phyloP scores from a whole-genome alignment of 2,329 filamentous ascomycete genomes.

The Penicillium hordei region DNA sequence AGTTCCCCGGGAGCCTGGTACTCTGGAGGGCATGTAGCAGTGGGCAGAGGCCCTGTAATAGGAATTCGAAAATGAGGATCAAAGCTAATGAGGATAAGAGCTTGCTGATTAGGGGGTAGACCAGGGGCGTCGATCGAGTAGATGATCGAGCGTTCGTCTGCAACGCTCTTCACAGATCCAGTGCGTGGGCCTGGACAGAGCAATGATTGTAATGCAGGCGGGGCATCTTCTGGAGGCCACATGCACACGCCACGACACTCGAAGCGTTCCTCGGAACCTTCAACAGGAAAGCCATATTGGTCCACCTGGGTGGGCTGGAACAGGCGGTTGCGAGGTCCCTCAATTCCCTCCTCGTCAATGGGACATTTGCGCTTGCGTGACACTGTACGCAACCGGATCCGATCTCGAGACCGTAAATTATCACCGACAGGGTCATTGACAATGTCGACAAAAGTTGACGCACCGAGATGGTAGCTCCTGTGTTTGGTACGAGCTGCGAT shows the following conservation, averaged over 20 bases:
- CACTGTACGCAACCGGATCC: slow-evolving; percentile 43
- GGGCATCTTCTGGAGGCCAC: slow-evolving; percentile 45
- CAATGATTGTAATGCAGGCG: slow-evolving; percentile 37
- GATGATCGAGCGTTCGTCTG: slow-evolving; percentile 43
- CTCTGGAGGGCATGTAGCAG: not conserved
- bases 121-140: slow-evolving; percentile 39
- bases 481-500: slow-evolving; percentile 48
- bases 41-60: slow-evolving; percentile 6
- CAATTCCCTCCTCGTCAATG: slow-evolving; percentile 35
- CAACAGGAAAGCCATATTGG: slow-evolving; percentile 27
- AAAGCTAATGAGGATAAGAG: slow-evolving; percentile 43
- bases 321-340: slow-evolving; percentile 27
- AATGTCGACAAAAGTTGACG: slow-evolving; percentile 45
- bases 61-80: slow-evolving; percentile 38
- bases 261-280: slow-evolving; percentile 42
- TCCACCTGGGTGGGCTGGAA: slow-evolving; percentile 31
- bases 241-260: slow-evolving; percentile 40
- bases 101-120: slow-evolving; percentile 25
- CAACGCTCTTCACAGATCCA: slow-evolving; percentile 35
- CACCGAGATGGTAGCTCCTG: slow-evolving; percentile 43
- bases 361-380: slow-evolving; percentile 45
- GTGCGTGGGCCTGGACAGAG: slow-evolving; percentile 41
- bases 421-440: slow-evolving; percentile 41
- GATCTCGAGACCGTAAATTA: slow-evolving; percentile 35
- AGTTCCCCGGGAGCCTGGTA: not conserved